These are phyloP conservation scores for Puccinia coronata DNA, from an alignment of 1,284 basidiomycete species.

Conservation along the genomic window DNA sequence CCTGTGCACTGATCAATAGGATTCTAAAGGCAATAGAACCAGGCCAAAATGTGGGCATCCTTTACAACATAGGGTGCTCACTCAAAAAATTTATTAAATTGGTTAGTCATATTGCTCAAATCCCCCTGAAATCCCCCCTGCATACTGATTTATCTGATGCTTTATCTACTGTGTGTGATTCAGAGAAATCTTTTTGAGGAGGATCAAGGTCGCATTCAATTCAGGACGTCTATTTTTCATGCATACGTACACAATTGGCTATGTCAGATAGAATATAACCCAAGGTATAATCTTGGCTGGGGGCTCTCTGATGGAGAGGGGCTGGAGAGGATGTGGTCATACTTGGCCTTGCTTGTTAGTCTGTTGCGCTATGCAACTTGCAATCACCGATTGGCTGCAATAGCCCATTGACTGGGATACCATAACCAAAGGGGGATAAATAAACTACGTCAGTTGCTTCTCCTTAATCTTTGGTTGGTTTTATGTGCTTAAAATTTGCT, in stretches of 20 bases:
- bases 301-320: not conserved
- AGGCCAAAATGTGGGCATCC: not conserved
- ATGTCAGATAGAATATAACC: not conserved
- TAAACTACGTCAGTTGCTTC: not conserved
- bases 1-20: not conserved
- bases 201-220: not conserved
- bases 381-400: not conserved
- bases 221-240: not conserved
- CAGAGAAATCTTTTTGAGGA: not conserved
- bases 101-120: not conserved
- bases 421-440: not conserved
- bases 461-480: not conserved
- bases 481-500: no score
- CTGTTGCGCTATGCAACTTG: not conserved
- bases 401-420: not conserved
- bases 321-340: not conserved
- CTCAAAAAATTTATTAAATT: not conserved
- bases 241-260: slow-evolving; percentile 7
- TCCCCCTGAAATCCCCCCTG: not conserved
- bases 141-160: no score
- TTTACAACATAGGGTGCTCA: slow-evolving; percentile 13
- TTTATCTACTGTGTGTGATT: no score
- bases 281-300: not conserved
- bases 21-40: not conserved
- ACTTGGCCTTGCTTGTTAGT: not conserved